A percentile compares a stretch with the other conserved stretches of the same genome.
These are phyloP conservation scores for Podospora australis DNA, from an alignment of 495 filamentous ascomycete species.

Conservation along the genomic window DNA sequence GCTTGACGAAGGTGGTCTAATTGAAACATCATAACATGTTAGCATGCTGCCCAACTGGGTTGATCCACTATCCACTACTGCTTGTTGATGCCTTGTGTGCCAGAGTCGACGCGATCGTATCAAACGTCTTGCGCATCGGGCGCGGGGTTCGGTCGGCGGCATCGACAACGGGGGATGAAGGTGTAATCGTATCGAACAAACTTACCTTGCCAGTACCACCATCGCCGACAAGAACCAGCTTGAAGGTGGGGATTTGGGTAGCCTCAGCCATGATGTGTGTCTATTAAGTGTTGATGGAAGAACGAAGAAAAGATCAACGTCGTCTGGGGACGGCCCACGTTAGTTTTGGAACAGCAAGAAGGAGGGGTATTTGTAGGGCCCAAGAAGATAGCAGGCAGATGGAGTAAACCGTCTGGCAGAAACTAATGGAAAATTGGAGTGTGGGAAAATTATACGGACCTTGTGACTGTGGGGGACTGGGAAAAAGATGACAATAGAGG, in stretches of 20 bases:
- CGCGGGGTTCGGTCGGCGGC: not conserved
- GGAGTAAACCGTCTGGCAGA: slow-evolving; percentile 2
- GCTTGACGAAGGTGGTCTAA: slow-evolving; percentile 99
- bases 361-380: slow-evolving; percentile 16
- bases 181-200: too few relatives aligned
- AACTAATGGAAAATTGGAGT: not conserved
- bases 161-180: not conserved
- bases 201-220: slow-evolving; percentile 98
- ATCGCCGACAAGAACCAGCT: slow-evolving; percentile 99
- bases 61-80: slow-evolving; percentile 4
- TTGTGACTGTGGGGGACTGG: slow-evolving; percentile 13
- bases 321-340: slow-evolving; percentile 22
- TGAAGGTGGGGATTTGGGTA: slow-evolving; percentile 69
- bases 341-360: slow-evolving; percentile 14
- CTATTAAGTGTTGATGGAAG: slow-evolving; percentile 16
- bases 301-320: slow-evolving; percentile 23
- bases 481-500: slow-evolving; percentile 13
- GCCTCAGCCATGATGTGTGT: slow-evolving; percentile 52
- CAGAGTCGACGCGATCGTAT: slow-evolving; percentile 2
- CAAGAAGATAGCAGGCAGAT: too few relatives aligned
- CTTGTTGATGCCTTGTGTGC: too few relatives aligned
- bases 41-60: slow-evolving; percentile 8
- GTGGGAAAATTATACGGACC: slow-evolving; percentile 24
- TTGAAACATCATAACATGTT: slow-evolving; percentile 14
- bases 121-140: slow-evolving; percentile 10